Evolutionary conservation across 108 stramenopile genomes (phyloP).

Genomic region (Schizochytrium sp.): DNA sequence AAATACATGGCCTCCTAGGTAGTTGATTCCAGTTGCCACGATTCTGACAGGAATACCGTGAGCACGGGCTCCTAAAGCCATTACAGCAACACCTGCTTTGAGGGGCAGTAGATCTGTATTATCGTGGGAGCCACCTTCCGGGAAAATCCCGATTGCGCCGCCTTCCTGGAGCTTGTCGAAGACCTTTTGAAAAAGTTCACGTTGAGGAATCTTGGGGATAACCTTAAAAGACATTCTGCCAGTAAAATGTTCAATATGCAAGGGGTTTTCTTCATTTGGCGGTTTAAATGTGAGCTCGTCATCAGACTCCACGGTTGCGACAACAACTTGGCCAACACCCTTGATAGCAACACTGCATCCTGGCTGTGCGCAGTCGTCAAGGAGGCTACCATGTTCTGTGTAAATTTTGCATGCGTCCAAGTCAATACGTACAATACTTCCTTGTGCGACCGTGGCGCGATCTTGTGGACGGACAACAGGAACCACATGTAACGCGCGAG

Average conservation of each 20-base stretch:
- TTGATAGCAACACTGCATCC: constrained; percentile 47
- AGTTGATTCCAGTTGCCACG: constrained; percentile 84
- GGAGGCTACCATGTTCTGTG: neutral
- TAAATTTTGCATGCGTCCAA: neutral
- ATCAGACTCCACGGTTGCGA: neutral
- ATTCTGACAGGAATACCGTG: constrained; percentile 86
- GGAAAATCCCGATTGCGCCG: constrained; percentile 87
- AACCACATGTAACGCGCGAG: constrained; percentile 49
- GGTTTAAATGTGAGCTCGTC: constrained; percentile 38
- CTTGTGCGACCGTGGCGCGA: neutral
- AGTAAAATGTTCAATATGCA: neutral
- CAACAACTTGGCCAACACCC: constrained; percentile 43
- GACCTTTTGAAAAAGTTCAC: constrained; percentile 70
- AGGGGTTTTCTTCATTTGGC: neutral
- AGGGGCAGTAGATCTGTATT: constrained; percentile 94
- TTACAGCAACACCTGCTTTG: constrained; percentile 96
- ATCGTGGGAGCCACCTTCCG: constrained; percentile 97
- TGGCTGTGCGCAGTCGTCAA: constrained; percentile 5
- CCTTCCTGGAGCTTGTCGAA: constrained; percentile 67
- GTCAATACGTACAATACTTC: neutral
- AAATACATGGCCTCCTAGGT: constrained; percentile 93
- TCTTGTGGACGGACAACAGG: constrained; percentile 48
- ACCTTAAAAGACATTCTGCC: constrained; percentile 63
- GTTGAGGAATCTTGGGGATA: constrained; percentile 72
- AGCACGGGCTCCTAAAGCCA: constrained; percentile 85